phyloP scores from a whole-genome alignment of 345 rosid genomes.

The Euphorbia tirucalli region DNA sequence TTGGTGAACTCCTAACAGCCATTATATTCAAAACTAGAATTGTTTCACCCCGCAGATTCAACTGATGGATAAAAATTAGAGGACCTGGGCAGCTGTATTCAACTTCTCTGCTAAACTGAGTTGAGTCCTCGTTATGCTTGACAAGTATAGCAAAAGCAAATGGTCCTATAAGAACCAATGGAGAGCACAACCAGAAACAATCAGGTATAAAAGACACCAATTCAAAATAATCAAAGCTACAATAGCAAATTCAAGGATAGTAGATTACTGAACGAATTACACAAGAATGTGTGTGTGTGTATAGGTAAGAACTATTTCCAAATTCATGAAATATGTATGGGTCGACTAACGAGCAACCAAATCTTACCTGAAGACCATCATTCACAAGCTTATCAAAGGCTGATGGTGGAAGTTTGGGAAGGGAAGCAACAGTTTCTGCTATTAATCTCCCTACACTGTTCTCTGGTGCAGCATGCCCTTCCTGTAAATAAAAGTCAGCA shows the following conservation, averaged over 20 bases:
- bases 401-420: slow-evolving; percentile 71
- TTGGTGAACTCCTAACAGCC: too few relatives aligned
- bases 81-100: slow-evolving; percentile 90
- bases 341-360: background rate
- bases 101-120: slow-evolving; percentile 84
- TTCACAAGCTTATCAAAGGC: slow-evolving; percentile 83
- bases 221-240: background rate
- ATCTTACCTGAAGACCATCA: slow-evolving; percentile 78
- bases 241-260: background rate
- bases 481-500: slow-evolving; percentile 38
- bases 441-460: slow-evolving; percentile 69
- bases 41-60: background rate
- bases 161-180: slow-evolving; percentile 55
- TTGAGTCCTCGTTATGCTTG: slow-evolving; percentile 93
- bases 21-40: too few relatives aligned
- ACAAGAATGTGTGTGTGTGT: too few relatives aligned
- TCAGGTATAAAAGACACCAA: background rate
- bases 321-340: background rate
- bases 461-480: slow-evolving; percentile 65
- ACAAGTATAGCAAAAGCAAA: slow-evolving; percentile 70
- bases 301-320: too few relatives aligned
- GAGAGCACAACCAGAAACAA: background rate
- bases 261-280: too few relatives aligned
- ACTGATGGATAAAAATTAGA: slow-evolving; percentile 26
- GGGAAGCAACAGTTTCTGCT: slow-evolving; percentile 62